Evolutionary conservation across 495 filamentous ascomycete species (phyloP).

Genomic region (Xylaria palmicola): DNA sequence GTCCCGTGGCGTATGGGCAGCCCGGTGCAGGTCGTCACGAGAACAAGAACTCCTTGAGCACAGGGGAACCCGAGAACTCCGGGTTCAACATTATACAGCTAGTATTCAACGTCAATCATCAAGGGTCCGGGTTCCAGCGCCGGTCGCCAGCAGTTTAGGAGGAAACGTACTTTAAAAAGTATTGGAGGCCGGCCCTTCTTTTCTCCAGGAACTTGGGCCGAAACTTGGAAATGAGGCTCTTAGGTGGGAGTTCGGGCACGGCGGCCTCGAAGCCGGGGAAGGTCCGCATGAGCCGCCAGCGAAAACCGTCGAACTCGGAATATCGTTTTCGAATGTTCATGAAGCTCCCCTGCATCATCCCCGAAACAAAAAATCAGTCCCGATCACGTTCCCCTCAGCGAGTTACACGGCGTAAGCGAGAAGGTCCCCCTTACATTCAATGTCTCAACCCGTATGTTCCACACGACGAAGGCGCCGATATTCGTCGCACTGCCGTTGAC

Average conservation of each 20-base stretch:
- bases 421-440: slow-evolving; percentile 40
- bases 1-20: not conserved
- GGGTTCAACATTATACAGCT: slow-evolving; percentile 59
- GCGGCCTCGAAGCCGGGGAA: slow-evolving; percentile 56
- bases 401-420: not conserved
- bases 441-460: slow-evolving; percentile 55
- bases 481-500: slow-evolving; percentile 51
- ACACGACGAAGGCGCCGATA: slow-evolving; percentile 58
- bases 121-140: not conserved
- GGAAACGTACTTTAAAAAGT: slow-evolving; percentile 52
- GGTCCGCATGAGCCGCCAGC: slow-evolving; percentile 47
- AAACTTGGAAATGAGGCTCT: slow-evolving; percentile 55
- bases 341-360: slow-evolving; percentile 41
- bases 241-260: slow-evolving; percentile 55
- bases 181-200: slow-evolving; percentile 52
- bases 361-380: not conserved
- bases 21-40: slow-evolving; percentile 32
- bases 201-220: slow-evolving; percentile 53
- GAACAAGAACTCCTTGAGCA: slow-evolving; percentile 58
- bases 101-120: not conserved
- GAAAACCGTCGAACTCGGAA: slow-evolving; percentile 57
- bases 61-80: slow-evolving; percentile 56
- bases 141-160: not conserved
- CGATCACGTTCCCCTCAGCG: not conserved
- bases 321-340: slow-evolving; percentile 59